phyloP scores from a whole-genome alignment of 2,329 filamentous ascomycete genomes.

The Nectriaceae sp. region DNA sequence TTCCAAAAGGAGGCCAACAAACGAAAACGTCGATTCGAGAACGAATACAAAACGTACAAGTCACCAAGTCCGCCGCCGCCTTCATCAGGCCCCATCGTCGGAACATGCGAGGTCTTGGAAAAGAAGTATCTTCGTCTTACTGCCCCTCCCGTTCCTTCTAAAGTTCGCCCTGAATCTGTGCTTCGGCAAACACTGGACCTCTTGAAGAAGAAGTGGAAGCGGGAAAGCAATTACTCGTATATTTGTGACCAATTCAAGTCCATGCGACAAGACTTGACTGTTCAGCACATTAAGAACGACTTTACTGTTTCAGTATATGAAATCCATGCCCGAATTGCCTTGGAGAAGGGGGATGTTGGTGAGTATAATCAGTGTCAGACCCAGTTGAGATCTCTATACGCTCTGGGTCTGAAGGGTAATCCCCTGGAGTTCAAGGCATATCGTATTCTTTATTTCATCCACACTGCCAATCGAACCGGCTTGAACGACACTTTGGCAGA shows the following conservation, averaged over 20 bases:
- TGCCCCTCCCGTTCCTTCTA: conserved; percentile 81
- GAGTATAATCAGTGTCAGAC: conserved; percentile 99
- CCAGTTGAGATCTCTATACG: conserved; percentile 90
- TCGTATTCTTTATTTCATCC: conserved; percentile 99
- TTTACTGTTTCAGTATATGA: conserved; percentile 98
- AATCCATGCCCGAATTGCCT: conserved; percentile 93
- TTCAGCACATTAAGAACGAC: conserved; percentile 94
- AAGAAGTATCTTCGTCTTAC: conserved; percentile 96
- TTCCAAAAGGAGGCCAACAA: conserved; percentile 88
- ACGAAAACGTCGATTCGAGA: conserved; percentile 84
- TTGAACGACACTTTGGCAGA: conserved; percentile 98
- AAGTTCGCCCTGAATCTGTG: conserved; percentile 80
- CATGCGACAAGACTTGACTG: conserved; percentile 94
- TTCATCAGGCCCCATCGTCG: conserved; percentile 73
- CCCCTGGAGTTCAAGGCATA: conserved; percentile 97
- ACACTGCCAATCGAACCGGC: conserved; percentile 96
- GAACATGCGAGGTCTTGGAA: conserved; percentile 80
- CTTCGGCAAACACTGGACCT: conserved; percentile 83
- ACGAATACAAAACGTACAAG: conserved; percentile 58
- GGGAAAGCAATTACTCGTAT: conserved; percentile 92
- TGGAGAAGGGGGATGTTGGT: conserved; percentile 99
- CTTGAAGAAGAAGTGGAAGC: conserved; percentile 91
- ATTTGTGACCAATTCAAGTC: conserved; percentile 99
- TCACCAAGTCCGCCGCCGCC: conserved; percentile 60
- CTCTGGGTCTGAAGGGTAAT: conserved; percentile 82